Base-by-base conservation (phyloP, 805 yeast genomes). In the Hanseniaspora pseudoguilliermondii region DNA sequence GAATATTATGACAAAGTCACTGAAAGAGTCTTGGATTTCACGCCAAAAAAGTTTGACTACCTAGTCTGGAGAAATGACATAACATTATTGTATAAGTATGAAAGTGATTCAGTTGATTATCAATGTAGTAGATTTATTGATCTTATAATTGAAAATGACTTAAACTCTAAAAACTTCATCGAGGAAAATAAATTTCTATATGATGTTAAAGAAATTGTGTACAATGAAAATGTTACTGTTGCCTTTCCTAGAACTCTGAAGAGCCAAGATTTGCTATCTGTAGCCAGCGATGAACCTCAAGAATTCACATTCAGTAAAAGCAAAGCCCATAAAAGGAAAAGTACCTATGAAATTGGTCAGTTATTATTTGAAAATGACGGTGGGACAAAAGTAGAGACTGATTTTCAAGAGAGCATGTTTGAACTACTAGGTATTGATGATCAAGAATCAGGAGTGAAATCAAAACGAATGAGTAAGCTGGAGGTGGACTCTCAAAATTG, bases 1-100 rank as follows among this genome's bases (percentile, higher is more conserved):
- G 80, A 79, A 18, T 91, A 86, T 69, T 78, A 84, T 61, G 86
- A 81, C 63, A 79, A 78, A 57, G 75, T 90, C 34, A 84, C 95
- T 0, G 82, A 82, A 5, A 71, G 86, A 55, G 82, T 80, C 61
- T 69, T 82, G 62, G 91, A 82, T 61, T 82, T 83, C 64, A 76
- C 55, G 76, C 50, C 79, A 78, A 42, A 82, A 78, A 64, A 66
- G 71, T 9, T 68, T 83, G 58, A 81, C 79, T 50, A 69, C 32
- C 18, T 54, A 18, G 55, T 51, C 25, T 51, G 55, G 55, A 51
- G 21, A 41, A 51, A 51, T 34, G 49, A 51, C 18, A 38, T 29
- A 7, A 18, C 18, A 18, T 51, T 51, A 18, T 16, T 51, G 18
- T 42, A 43, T 15, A 21, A 40, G 20, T 49, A 25, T 42, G 54